Conservation (phyloP, 441 rosid genomes). For the Raphanus hybrid region DNA sequence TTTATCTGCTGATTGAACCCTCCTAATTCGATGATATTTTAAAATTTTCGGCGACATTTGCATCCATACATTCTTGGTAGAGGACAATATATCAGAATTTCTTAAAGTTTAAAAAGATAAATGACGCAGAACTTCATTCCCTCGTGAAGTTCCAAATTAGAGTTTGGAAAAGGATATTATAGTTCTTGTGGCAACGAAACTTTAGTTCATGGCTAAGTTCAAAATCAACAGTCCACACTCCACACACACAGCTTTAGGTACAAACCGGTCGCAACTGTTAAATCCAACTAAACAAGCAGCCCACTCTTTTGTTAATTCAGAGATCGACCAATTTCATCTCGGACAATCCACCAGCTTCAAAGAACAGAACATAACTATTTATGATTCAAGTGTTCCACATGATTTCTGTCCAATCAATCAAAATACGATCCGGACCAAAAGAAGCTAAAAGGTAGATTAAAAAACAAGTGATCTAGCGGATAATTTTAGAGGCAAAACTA, state of each 20-base stretch:
- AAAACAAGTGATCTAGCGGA: slow-evolving; percentile 33
- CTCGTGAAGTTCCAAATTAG: background rate
- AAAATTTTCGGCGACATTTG: background rate
- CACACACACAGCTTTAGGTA: background rate
- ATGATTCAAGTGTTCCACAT: background rate
- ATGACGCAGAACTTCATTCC: background rate
- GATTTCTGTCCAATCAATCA: background rate
- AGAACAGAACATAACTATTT: no score
- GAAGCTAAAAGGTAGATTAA: background rate
- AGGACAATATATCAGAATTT: background rate
- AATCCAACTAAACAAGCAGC: background rate
- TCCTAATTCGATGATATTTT: background rate
- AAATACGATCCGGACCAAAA: background rate
- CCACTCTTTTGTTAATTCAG: background rate
- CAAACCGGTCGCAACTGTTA: background rate
- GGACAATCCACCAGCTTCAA: background rate
- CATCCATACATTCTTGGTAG: background rate
- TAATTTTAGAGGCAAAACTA: slow-evolving; percentile 44
- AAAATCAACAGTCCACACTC: background rate
- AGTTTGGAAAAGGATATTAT: background rate
- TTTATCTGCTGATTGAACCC: background rate
- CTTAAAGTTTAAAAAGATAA: background rate
- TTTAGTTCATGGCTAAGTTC: background rate
- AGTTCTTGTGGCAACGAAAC: background rate
- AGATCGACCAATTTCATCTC: background rate